These are phyloP conservation scores for Radiomyces spectabilis DNA, from an alignment of 192 early-diverging fungal genomes.

Conservation along the genomic window DNA sequence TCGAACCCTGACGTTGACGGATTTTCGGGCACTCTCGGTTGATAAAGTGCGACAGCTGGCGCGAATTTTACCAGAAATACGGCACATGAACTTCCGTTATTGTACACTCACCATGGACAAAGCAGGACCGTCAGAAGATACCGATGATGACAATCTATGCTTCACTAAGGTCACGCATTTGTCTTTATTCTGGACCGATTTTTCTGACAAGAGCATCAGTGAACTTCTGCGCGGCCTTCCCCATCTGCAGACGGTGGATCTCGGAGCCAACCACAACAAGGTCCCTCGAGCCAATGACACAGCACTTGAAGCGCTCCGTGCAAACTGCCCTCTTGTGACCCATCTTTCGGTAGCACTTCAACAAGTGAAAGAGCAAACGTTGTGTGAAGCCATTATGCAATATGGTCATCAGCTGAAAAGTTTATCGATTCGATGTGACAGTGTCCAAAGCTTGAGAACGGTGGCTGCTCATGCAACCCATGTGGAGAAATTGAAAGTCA, in stretches of 20 bases:
- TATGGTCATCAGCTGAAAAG: constrained; percentile 5
- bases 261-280: constrained; percentile 20
- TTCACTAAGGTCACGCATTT: too few species aligned
- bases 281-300: constrained; percentile 12
- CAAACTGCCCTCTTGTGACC: constrained; percentile 3
- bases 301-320: neutral
- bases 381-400: neutral
- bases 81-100: too few species aligned
- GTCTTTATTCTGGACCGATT: constrained; percentile 24
- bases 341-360: constrained; percentile 11
- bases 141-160: too few species aligned
- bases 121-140: too few species aligned
- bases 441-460: constrained; percentile 3
- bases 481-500: too few species aligned
- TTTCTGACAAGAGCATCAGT: constrained; percentile 3
- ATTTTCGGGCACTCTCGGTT: too few species aligned
- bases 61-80: too few species aligned
- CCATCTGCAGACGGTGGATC: neutral
- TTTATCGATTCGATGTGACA: constrained; percentile 5
- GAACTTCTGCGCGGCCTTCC: constrained; percentile 4
- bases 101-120: too few species aligned
- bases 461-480: constrained; percentile 12
- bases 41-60: too few species aligned
- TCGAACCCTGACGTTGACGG: too few species aligned
- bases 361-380: constrained; percentile 3